Evolutionary conservation across 305 asterid species (phyloP), one percentile per base, ranked within the genome.

Genomic region (Fraxinus velutina): DNA sequence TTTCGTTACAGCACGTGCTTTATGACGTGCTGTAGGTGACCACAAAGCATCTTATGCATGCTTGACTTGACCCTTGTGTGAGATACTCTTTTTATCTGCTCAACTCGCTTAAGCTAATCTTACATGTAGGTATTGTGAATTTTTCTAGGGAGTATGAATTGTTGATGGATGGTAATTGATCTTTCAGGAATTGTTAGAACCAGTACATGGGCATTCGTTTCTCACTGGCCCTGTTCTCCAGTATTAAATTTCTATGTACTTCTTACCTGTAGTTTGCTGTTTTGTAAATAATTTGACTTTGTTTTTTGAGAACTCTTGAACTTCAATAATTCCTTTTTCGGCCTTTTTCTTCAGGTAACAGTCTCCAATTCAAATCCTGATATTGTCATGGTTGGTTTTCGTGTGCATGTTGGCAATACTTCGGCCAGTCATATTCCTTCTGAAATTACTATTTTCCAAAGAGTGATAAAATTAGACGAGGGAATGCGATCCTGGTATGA

Each of bases 401-500:
- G 98, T 75, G 74, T 94, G 91, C 98, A 96, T 70, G 98, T 93
- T 78, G 99, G 99, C 34, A 93, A 91, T 84, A 90, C 98, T 30
- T 94, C 98, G 77, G 94, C 93, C 10, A 92, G 91, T 84, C 97
- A 96, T 79, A 94, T 94, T 85, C 97, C 99, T 52, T 93, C 99
- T 84, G 97, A 94, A 86, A 87, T 96, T 76, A 88, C 93, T 73
- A 83, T 93, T 76, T 96, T 94, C 86, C 98, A 96, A 86, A 89
- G 99, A 91, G 90, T 85, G 83, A 87, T 94, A 80, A 96, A 96
- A 82, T 87, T 94, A 84, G 98, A 94, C 78, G 98, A 96, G 85
- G 99, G 99, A 84, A 93, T 91, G 97, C 90, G 98, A 81, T 94
- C 97, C 88, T 96, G 99, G 99, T 96, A 96, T 89, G 99, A 96